Conservation (phyloP, 306 rosid species). For the Prunus mira region DNA sequence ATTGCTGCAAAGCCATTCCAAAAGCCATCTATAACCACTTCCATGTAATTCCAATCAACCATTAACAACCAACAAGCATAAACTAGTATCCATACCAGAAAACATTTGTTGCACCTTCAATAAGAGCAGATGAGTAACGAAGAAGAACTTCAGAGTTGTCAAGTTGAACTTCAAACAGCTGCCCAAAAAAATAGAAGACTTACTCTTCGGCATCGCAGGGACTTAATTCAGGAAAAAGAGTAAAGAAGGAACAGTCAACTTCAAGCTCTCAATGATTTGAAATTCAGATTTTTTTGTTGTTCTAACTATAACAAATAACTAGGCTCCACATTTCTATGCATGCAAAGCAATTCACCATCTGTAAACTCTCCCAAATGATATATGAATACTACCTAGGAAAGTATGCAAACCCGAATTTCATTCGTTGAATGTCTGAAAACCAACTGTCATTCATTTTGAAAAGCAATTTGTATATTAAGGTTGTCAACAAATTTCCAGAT, state of each 20-base stretch:
- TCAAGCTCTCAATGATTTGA: neutral
- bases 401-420: neutral
- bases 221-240: constrained; percentile 12
- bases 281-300: neutral
- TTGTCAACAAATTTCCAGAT: neutral
- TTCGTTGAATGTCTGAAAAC: neutral
- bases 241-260: neutral
- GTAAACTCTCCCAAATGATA: neutral
- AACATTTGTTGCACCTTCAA: constrained; percentile 91
- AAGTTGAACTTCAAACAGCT: constrained; percentile 89
- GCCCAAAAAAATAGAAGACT: constrained; percentile 29
- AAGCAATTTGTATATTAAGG: neutral
- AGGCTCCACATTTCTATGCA: neutral
- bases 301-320: neutral
- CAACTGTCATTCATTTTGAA: neutral
- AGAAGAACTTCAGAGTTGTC: constrained; percentile 87
- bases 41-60: constrained; percentile 1
- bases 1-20: neutral
- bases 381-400: neutral
- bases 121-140: constrained; percentile 94
- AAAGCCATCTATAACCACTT: neutral
- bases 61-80: neutral
- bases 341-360: neutral
- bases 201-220: constrained; percentile 16
- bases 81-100: constrained; percentile 72